These are phyloP conservation scores for Raddia guianensis DNA, from an alignment of 176 grass and related monocot species.

Conservation along the genomic window DNA sequence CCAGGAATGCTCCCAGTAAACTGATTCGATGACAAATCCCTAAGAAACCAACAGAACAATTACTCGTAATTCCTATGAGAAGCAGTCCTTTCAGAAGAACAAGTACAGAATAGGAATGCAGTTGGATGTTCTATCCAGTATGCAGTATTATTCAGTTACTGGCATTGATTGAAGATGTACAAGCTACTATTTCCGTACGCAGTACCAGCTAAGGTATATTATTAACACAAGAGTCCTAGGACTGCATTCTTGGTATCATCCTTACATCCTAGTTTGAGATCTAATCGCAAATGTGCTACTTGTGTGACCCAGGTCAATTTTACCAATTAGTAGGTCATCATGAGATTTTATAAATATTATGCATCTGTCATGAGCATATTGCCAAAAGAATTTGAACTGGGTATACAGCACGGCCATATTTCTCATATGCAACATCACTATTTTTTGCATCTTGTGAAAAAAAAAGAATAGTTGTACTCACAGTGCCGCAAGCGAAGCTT, in stretches of 20 bases:
- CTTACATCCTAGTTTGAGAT: background rate
- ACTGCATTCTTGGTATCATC: background rate
- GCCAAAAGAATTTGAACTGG: background rate
- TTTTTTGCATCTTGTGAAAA: conserved; percentile 9
- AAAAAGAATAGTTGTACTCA: conserved; percentile 46
- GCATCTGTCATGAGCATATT: background rate
- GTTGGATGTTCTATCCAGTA: background rate
- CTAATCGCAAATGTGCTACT: background rate
- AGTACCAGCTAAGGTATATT: background rate
- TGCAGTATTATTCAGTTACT: background rate
- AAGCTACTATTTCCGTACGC: background rate
- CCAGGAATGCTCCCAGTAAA: conserved; percentile 80
- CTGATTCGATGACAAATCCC: conserved; percentile 95
- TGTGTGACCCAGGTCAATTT: background rate
- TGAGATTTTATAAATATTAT: background rate
- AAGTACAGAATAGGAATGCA: background rate
- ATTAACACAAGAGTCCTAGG: background rate
- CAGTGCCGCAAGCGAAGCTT: conserved; percentile 72
- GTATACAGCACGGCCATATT: background rate
- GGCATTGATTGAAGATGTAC: background rate
- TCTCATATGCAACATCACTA: background rate
- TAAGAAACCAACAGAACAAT: conserved; percentile 45
- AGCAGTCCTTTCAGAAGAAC: background rate
- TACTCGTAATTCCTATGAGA: conserved; percentile 31
- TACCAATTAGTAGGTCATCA: background rate